Base-by-base conservation (phyloP, 176 grass and related monocot genomes). In the Eremochloa ophiuroides region DNA sequence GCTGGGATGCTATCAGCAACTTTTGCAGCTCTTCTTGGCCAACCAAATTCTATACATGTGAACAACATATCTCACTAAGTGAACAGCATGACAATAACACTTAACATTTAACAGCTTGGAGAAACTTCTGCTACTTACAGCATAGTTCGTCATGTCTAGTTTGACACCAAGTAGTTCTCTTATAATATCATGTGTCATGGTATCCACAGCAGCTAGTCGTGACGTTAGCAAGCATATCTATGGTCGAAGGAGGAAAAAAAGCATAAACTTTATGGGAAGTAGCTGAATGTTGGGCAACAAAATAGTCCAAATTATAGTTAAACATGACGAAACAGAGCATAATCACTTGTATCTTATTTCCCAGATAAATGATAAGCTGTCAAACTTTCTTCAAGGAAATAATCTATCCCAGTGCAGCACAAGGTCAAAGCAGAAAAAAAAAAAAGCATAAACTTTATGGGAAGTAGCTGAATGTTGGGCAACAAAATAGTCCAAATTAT, bases 161-260 rank as follows among this genome's bases (percentile, higher is more conserved):
- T 97, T 97, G 79, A 97, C 91, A 3, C 84, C 84, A 63, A 97
- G 91, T 66, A 93, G 71, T 60, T 97, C 94, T 88, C 86, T 93
- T 76, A 97, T 97, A 78, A 97, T 87, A 89, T 97, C 94, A 85
- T 97, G 94, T 2, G 91, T 97, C 94, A 97, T 97, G 62, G 79
- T 97, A 83, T 93, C 91, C 35, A 93, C 94, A 58, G 86, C 70
- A 26, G 88, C 94, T 77, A 97, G 83, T 88, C 94, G 89, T 43
- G 94, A 83, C 70, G 81, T 97, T 56, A 93, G 62, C 78, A 89
- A 58, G 40, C 94, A 97, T 74, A 93, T 83, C 94, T 97, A 50
- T 30, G 8, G 10, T 81, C 25, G 82, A 85, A 74, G 46, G 8
- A 71, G 47, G 66, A 43, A 61, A 80, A 89, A 40, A 80, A 69